Base-by-base conservation (phyloP, 1,139 yeast genomes). In the Magnusiomyces suaveolens region DNA sequence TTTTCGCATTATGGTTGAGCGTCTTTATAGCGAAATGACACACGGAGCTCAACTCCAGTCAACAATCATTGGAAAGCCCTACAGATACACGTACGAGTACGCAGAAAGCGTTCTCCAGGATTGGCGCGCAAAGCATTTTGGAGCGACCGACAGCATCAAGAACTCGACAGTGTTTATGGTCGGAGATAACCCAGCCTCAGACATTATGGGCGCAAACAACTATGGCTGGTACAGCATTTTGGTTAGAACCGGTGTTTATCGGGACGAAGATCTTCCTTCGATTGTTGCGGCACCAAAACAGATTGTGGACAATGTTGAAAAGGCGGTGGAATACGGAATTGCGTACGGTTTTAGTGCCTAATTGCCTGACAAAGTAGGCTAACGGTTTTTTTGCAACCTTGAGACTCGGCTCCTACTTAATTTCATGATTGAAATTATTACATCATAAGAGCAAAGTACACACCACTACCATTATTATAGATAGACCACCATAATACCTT, bases 181-280 rank as follows among this genome's bases (percentile, higher is more conserved):
- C 33, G 98, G 98, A 26, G 98, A 92, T 69, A 92, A 92, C 68
- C 97, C 97, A 1, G 92, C 84, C 29, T 82, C 90, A 52, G 98
- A 92, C 66, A 92, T 92, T 51, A 76, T 77, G 59, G 98, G 98
- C 0, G 98, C 96, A 1, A 84, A 85, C 63, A 75, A 75, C 56
- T 82, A 82, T 66, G 96, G 96, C 1, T 92, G 97, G 97, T 81
- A 84, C 52, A 83, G 92, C 21, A 77, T 88, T 49, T 76, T 92
- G 49, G 87, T 92, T 44, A 75, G 83, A 60, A 86, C 97, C 0
- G 98, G 98, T 0, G 97, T 92, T 1, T 92, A 80, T 66, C 74
- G 75, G 56, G 92, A 84, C 60, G 83, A 80, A 2, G 94, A 87
- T 63, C 72, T 80, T 14, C 68, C 69, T n/a, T 52, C 57, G 25